Evolutionary conservation across 2,329 filamentous ascomycete genomes (phyloP).

Genomic region (Venturia effusa): DNA sequence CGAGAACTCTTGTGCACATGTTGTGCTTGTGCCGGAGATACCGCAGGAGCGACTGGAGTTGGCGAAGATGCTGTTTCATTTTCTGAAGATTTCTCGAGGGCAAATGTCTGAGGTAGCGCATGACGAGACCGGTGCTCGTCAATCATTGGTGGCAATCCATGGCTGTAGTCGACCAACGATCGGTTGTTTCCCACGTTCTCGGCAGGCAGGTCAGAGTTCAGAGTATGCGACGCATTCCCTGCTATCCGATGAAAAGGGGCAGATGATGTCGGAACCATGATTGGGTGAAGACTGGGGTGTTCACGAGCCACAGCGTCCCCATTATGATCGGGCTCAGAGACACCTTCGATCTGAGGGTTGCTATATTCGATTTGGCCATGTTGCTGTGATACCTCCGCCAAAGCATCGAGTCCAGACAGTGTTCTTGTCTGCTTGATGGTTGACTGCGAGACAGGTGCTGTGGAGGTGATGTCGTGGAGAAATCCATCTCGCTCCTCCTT

Average conservation of each 20-base stretch:
- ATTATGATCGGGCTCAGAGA: not conserved
- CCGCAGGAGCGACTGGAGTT: not conserved
- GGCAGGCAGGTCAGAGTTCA: not conserved
- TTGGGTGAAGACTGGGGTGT: not conserved
- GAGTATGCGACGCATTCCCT: not conserved
- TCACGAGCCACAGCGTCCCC: not conserved
- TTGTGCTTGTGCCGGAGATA: not conserved
- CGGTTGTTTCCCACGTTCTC: not conserved
- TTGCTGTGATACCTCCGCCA: conserved; percentile 79
- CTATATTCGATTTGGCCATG: conserved; percentile 47
- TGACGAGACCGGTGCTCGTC: conserved; percentile 5
- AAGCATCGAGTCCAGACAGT: conserved; percentile 73
- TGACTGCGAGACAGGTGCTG: not conserved
- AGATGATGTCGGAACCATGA: not conserved
- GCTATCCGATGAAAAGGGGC: not conserved
- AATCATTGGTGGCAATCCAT: conserved; percentile 3
- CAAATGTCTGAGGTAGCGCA: conserved; percentile 14
- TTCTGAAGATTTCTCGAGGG: not conserved
- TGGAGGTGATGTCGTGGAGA: conserved; percentile 2
- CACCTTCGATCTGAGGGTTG: conserved; percentile 30
- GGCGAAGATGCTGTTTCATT: not conserved
- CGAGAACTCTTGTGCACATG: not conserved
- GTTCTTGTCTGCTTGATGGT: conserved; percentile 24
- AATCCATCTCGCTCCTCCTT: conserved; percentile 42
- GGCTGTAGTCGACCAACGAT: conserved; percentile 5